phyloP scores from a whole-genome alignment of 2,329 filamentous ascomycete species.

The Fusarium phyllophilum region DNA sequence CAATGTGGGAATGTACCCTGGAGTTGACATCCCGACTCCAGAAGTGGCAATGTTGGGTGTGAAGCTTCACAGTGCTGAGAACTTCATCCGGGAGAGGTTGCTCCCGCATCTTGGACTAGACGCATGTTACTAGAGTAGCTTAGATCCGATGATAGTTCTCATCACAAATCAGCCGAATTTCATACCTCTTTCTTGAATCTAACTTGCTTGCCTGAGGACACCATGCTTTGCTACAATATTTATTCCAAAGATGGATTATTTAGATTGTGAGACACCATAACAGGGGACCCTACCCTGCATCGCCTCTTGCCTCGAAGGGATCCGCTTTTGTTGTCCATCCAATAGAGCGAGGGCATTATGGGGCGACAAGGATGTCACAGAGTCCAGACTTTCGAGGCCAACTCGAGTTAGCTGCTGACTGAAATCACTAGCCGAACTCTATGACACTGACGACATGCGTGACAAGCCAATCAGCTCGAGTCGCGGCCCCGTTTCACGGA shows the following conservation, averaged over 20 bases:
- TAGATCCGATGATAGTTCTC: neutral
- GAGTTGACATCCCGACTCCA: constrained; percentile 7
- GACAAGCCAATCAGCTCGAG: neutral
- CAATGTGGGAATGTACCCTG: constrained; percentile 25
- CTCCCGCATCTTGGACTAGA: constrained; percentile 11
- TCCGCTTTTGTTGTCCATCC: neutral
- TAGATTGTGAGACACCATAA: neutral
- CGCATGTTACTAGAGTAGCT: neutral
- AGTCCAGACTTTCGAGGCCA: neutral
- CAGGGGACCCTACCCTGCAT: neutral
- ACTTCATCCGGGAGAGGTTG: constrained; percentile 14
- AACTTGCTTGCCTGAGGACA: neutral
- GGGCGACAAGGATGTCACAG: neutral
- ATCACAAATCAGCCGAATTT: neutral
- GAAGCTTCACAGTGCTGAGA: constrained; percentile 12
- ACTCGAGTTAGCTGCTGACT: neutral
- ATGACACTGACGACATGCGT: too few relatives aligned
- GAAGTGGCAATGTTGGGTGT: constrained; percentile 11
- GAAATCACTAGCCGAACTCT: neutral
- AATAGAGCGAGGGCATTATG: neutral
- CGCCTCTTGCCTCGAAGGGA: neutral
- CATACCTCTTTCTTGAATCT: neutral
- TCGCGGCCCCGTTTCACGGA: neutral
- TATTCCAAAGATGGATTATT: neutral
- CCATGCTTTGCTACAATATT: neutral